Evolutionary conservation across 176 grass and related monocot species (phyloP).

Genomic region (Puya raimondii): DNA sequence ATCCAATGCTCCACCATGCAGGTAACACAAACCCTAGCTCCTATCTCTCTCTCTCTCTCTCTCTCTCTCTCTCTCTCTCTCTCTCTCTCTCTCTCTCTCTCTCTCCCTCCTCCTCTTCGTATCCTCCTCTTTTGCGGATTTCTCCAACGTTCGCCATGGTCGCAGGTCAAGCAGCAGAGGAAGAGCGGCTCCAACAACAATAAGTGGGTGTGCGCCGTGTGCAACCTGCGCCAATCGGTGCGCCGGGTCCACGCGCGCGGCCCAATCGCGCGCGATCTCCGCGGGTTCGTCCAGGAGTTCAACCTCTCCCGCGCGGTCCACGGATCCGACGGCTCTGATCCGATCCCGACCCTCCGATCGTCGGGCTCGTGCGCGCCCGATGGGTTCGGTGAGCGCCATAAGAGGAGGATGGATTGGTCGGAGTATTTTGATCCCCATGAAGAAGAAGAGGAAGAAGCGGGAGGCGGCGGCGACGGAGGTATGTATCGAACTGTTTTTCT

Average conservation of each 20-base stretch:
- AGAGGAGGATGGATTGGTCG: slow-evolving; percentile 56
- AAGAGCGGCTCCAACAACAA: slow-evolving; percentile 48
- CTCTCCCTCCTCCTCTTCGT: neutral
- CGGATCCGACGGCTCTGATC: slow-evolving; percentile 17
- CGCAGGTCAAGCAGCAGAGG: slow-evolving; percentile 86
- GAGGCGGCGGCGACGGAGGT: slow-evolving; percentile 19
- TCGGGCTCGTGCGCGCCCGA: neutral
- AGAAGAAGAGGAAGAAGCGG: slow-evolving; percentile 2
- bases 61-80: too few relatives aligned
- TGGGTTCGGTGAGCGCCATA: slow-evolving; percentile 8
- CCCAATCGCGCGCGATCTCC: slow-evolving; percentile 49
- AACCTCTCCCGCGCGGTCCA: slow-evolving; percentile 48
- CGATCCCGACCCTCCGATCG: neutral
- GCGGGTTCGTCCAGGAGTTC: slow-evolving; percentile 67
- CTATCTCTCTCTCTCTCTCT: neutral
- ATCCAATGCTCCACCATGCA: slow-evolving; percentile 77
- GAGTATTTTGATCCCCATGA: slow-evolving; percentile 51
- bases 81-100: too few relatives aligned
- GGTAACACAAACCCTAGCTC: slow-evolving; percentile 6
- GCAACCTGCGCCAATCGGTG: slow-evolving; percentile 76
- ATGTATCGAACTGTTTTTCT: slow-evolving; percentile 13
- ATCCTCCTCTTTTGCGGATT: neutral
- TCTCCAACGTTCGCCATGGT: neutral
- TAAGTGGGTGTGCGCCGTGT: slow-evolving; percentile 83
- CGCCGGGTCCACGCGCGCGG: slow-evolving; percentile 49